A percentile compares a stretch with the other conserved stretches of the same genome.
Conservation (phyloP, 1,139 yeast genomes). For the Debaryomyces fabryi region DNA sequence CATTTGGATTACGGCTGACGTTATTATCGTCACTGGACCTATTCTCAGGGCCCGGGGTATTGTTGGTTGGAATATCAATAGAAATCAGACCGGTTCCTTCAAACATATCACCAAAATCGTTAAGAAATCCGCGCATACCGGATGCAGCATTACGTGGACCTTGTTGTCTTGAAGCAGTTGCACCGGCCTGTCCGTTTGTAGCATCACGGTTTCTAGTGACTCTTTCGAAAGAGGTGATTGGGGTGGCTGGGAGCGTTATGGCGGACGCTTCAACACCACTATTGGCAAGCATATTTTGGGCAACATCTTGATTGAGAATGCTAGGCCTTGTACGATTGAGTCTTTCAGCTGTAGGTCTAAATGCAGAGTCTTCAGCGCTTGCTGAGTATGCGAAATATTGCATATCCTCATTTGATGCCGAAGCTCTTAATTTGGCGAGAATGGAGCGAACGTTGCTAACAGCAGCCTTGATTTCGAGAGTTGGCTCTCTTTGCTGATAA, state of each 20-base stretch:
- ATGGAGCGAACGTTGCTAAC: constrained; percentile 34
- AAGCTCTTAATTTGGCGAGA: constrained; percentile 28
- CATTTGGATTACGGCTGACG: neutral
- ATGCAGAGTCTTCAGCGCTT: constrained; percentile 26
- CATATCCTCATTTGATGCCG: constrained; percentile 30
- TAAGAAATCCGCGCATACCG: constrained; percentile 23
- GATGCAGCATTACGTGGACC: constrained; percentile 7
- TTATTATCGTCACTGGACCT: constrained; percentile 3
- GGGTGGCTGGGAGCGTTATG: constrained; percentile 19
- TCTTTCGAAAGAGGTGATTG: constrained; percentile 17
- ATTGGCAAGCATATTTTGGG: constrained; percentile 40
- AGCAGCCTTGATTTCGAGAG: constrained; percentile 23
- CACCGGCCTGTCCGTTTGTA: constrained; percentile 5
- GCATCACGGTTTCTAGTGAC: constrained; percentile 8
- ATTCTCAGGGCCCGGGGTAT: constrained; percentile 2
- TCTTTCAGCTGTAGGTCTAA: constrained; percentile 33
- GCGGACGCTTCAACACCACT: constrained; percentile 28
- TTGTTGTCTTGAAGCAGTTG: constrained; percentile 3
- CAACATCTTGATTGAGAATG: constrained; percentile 42
- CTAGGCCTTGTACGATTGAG: constrained; percentile 40
- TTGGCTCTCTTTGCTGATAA: constrained; percentile 36
- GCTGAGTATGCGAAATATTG: constrained; percentile 35
- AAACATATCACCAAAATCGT: constrained; percentile 27
- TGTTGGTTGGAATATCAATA: constrained; percentile 6
- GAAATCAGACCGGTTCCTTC: constrained; percentile 16